Conservation (phyloP, 2,329 filamentous ascomycete species). For the Cercospora sojina region DNA sequence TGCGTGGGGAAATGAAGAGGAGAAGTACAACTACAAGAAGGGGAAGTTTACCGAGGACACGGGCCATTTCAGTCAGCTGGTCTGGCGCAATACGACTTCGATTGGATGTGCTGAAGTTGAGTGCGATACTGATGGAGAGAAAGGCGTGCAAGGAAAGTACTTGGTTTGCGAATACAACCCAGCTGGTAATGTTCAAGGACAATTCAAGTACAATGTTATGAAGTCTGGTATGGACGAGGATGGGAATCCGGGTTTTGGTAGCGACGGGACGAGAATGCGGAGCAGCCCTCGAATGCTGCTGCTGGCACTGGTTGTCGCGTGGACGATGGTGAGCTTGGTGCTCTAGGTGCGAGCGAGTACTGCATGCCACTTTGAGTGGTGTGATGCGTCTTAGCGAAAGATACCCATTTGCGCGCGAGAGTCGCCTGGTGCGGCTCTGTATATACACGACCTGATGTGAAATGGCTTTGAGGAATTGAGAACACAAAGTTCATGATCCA, state of each 20-base stretch:
- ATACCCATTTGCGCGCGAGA: conserved; percentile 9
- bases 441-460: background rate
- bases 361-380: background rate
- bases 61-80: conserved; percentile 40
- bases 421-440: background rate
- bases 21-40: conserved; percentile 32
- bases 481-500: background rate
- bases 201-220: conserved; percentile 39
- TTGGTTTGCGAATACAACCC: conserved; percentile 44
- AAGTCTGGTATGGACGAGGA: conserved; percentile 29
- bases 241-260: conserved; percentile 17
- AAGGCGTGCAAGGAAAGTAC: conserved; percentile 30
- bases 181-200: conserved; percentile 39
- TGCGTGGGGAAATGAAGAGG: conserved; percentile 36
- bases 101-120: conserved; percentile 34
- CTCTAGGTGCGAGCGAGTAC: background rate
- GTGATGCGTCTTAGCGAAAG: conserved; percentile 39
- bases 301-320: conserved; percentile 7
- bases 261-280: background rate
- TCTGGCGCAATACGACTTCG: conserved; percentile 35
- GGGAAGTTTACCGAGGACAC: conserved; percentile 30
- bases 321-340: background rate
- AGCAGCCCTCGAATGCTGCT: background rate
- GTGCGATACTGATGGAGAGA: conserved; percentile 25
- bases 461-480: background rate